phyloP scores from a whole-genome alignment of 352 stramenopile genomes.

The Phytophthora pistaciae region DNA sequence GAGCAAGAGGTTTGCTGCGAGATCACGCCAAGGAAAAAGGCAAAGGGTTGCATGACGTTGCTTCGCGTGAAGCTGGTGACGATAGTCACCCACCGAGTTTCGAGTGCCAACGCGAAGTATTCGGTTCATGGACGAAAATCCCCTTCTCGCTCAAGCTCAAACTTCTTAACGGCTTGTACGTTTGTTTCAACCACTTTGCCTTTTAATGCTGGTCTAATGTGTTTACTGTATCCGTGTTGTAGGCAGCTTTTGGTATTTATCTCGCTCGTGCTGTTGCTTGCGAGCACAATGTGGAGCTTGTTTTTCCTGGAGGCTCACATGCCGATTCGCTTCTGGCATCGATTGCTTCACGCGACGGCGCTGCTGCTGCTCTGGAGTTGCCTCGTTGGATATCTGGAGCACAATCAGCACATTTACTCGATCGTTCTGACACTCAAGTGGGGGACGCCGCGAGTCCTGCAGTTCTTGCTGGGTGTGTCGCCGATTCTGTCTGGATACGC shows the following conservation, averaged over 20 bases:
- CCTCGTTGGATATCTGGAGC: constrained; percentile 88
- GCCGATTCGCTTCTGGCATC: constrained; percentile 79
- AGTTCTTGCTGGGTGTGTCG: constrained; percentile 90
- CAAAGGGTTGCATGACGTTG: constrained; percentile 9
- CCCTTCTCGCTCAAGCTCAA: constrained; percentile 65
- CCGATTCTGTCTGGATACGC: constrained; percentile 91
- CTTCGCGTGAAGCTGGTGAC: constrained; percentile 24
- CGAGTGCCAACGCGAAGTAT: not conserved
- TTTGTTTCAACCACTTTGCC: constrained; percentile 2
- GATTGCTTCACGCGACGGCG: constrained; percentile 72
- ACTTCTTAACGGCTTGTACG: constrained; percentile 79
- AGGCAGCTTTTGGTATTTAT: constrained; percentile 69
- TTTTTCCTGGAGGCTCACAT: constrained; percentile 76
- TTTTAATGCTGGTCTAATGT: not conserved
- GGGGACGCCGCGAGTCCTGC: constrained; percentile 81
- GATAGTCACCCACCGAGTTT: constrained; percentile 9
- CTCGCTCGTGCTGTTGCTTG: constrained; percentile 61
- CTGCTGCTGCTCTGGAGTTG: constrained; percentile 86
- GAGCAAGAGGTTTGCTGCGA: constrained; percentile 21
- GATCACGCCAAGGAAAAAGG: constrained; percentile 5
- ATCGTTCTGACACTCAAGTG: constrained; percentile 92
- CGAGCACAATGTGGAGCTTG: constrained; percentile 80
- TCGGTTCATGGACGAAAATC: constrained; percentile 43
- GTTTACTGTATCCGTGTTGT: constrained; percentile 2
- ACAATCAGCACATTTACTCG: constrained; percentile 90